Evolutionary conservation across 129 eudicot species (phyloP), one percentile per base, ranked within the genome.

Genomic region (Chrysanthemum seticuspe): DNA sequence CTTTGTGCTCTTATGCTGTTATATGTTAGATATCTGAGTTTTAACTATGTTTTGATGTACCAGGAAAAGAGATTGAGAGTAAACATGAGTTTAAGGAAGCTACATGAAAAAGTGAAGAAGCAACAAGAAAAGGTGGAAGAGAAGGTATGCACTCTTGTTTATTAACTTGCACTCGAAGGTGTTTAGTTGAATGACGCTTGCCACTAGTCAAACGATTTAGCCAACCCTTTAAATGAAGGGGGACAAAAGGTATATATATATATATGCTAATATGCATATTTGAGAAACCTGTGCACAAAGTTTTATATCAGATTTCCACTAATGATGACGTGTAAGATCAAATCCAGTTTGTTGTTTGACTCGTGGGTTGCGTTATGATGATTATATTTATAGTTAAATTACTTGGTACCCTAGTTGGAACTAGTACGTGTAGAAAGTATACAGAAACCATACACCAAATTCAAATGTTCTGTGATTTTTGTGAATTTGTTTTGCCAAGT

Each of bases 1-100:
- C 48, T 6, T 31, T 62, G 73, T 40, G 45, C 1, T 65, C 56
- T 69, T 62, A 53, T 48, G 50, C 1, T 55, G 13, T 70, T 47
- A 51, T 57, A 12, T 16, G 60, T 40, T 14, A 23, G 21, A 44
- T 64, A 71, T 25, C 16, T 49, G 40, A 67, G n/a, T 75, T 57
- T 52, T 60, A 45, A 67, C 56, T 55, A 5, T 69, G 13, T 72
- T 70, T 62, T 13, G 50, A 75, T 62, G 34, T 76, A 56, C 62
- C 85, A 95, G 99, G 99, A 95, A 82, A 95, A 95, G 76, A 81
- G 99, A 61, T 60, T 95, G 77, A 86, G 91, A 80, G 99, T 88
- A 52, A 95, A 95, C 55, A 91, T 83, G 94, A 78, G 97, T 44
- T 83, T 95, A 62, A 88, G 83, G 70, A 91, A 85, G 81, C 61